These are phyloP conservation scores for Euphorbia peplus DNA, from an alignment of 345 rosid species.

Conservation along the genomic window DNA sequence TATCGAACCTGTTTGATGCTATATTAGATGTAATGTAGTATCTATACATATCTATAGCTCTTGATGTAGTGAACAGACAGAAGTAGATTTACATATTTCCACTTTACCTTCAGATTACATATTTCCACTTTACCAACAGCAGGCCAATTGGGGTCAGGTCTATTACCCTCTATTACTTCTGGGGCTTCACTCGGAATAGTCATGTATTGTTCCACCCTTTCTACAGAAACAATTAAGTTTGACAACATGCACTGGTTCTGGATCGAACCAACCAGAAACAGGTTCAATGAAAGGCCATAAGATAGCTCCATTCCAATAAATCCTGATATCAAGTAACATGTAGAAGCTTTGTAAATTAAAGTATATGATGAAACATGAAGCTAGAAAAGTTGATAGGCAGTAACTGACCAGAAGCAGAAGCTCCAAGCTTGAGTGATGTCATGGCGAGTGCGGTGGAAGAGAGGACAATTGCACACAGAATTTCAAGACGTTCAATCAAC, in stretches of 20 bases:
- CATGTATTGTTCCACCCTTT: slow-evolving; percentile 26
- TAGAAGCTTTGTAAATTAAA: slow-evolving; percentile 4
- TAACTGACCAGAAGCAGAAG: slow-evolving; percentile 20
- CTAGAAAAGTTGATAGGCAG: neutral
- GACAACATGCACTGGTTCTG: slow-evolving; percentile 17
- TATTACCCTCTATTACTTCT: slow-evolving; percentile 14
- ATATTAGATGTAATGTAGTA: neutral
- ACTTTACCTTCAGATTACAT: slow-evolving; percentile 18
- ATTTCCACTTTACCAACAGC: slow-evolving; percentile 23
- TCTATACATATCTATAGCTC: neutral
- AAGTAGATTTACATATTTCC: neutral
- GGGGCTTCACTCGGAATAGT: slow-evolving; percentile 29
- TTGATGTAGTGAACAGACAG: neutral
- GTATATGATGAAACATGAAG: neutral
- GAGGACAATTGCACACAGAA: slow-evolving; percentile 13
- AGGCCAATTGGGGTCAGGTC: slow-evolving; percentile 23
- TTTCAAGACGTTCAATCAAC: slow-evolving; percentile 25
- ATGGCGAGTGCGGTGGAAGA: slow-evolving; percentile 22
- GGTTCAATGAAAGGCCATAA: slow-evolving; percentile 13
- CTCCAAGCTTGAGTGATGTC: slow-evolving; percentile 7
- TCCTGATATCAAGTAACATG: slow-evolving; percentile 10
- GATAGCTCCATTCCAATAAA: slow-evolving; percentile 21
- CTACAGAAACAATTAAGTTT: slow-evolving; percentile 23
- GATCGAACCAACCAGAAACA: slow-evolving; percentile 3
- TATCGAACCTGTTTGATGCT: slow-evolving; percentile 16